These are phyloP conservation scores for Gossypium herbaceum DNA, from an alignment of 345 rosid species.

Conservation along the genomic window DNA sequence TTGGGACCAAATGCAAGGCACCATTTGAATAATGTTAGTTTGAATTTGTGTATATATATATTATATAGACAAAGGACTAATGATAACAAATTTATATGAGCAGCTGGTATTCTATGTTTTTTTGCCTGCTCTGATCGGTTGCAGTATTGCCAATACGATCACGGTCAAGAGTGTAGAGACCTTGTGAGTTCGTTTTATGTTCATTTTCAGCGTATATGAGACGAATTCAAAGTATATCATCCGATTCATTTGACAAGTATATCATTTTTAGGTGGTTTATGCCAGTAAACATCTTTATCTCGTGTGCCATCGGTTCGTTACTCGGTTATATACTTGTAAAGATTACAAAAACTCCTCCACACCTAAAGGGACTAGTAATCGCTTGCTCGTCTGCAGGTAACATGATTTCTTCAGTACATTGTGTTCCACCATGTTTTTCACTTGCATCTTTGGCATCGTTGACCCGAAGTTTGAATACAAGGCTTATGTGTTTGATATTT, in stretches of 20 bases:
- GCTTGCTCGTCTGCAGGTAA: slow-evolving; percentile 52
- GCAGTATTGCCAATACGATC: slow-evolving; percentile 29
- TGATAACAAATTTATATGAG: background rate
- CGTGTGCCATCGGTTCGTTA: slow-evolving; percentile 31
- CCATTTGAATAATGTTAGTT: slow-evolving; percentile 13
- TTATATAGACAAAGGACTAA: background rate
- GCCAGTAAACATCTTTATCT: slow-evolving; percentile 40
- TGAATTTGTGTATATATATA: background rate
- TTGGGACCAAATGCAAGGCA: slow-evolving; percentile 19
- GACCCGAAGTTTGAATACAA: background rate
- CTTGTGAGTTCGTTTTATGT: slow-evolving; percentile 26
- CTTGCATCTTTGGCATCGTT: background rate
- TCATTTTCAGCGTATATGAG: background rate
- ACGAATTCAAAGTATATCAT: background rate
- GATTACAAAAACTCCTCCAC: slow-evolving; percentile 31
- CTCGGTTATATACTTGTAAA: slow-evolving; percentile 40
- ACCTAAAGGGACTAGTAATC: slow-evolving; percentile 43
- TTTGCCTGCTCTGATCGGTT: slow-evolving; percentile 25
- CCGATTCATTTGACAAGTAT: background rate
- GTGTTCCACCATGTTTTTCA: background rate
- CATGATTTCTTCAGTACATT: background rate
- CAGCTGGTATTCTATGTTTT: slow-evolving; percentile 37
- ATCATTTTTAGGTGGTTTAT: slow-evolving; percentile 45
- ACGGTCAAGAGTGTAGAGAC: slow-evolving; percentile 20
- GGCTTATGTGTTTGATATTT: slow-evolving; percentile 4